phyloP scores from a whole-genome alignment of 2,329 filamentous ascomycete species.

The Venturia carpophila region DNA sequence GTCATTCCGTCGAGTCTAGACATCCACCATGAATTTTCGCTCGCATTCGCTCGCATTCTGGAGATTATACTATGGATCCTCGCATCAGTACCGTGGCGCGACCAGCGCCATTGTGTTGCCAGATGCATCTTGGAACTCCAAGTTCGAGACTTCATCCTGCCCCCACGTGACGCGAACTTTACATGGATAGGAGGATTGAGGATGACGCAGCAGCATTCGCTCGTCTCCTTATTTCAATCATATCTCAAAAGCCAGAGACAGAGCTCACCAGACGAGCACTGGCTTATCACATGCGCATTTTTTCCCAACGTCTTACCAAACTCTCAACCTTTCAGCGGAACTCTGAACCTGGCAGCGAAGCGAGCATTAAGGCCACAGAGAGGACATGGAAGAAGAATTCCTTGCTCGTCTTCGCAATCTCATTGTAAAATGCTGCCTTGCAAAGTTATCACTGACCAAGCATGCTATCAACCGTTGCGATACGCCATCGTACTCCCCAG shows the following conservation, averaged over 20 bases:
- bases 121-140: too few species aligned
- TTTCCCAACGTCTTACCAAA: not conserved
- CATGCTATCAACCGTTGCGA: not conserved
- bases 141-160: too few species aligned
- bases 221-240: too few species aligned
- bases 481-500: not conserved
- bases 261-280: not conserved
- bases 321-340: not conserved
- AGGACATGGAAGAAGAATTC: not conserved
- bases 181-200: too few species aligned
- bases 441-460: not conserved
- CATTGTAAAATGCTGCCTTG: not conserved
- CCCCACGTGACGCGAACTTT: too few species aligned
- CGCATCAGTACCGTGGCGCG: too few species aligned
- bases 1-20: too few species aligned
- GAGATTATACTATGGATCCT: too few species aligned
- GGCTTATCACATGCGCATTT: not conserved
- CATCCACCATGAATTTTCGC: too few species aligned
- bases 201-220: too few species aligned
- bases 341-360: not conserved
- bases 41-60: too few species aligned
- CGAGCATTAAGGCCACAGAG: not conserved
- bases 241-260: not conserved
- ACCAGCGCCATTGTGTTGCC: too few species aligned
- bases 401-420: not conserved